Evolutionary conservation across 2,329 filamentous ascomycete genomes (phyloP), one percentile per base, ranked within the genome.

Genomic region (Cercospora sp.): DNA sequence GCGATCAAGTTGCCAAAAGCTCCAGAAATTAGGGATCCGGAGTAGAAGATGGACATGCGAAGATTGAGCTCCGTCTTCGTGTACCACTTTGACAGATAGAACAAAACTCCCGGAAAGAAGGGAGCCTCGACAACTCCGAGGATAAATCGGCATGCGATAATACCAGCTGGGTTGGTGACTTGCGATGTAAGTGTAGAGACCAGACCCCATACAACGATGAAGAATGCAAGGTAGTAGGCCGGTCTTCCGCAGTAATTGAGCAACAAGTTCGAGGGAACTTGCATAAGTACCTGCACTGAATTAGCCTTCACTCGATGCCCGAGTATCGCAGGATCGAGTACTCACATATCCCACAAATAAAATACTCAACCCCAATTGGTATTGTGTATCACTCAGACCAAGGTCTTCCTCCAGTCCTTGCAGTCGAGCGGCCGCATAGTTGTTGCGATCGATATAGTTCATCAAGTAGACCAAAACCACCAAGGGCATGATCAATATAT

Each of bases 121-220:
- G 87, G 87, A 0, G 89, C 88, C 76, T 77, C 75, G 1, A 76
- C 86, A 23, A 94, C 81, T 26, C 91, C 91, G 0, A 94, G 83
- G 74, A 92, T 92, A 75, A 82, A 82, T 6, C 82, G 78, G 42
- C 72, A 75, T 3, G 76, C 76, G n/a, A 78, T 69, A 33, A 78
- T 73, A 28, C 71, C 71, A 8, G 68, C 71, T 42, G 72, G 73
- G 36, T 67, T 71, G 23, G 71, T 72, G 31, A 76, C 75, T 64
- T 76, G 72, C 3, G 72, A 74, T 13, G 75, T 77, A 6, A 77
- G 58, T 7, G 88, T 87, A 2, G 89, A 87, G 83, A 91, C 87
- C 16, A 92, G 86, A 2, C 91, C 91, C 91, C 90, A 88, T 1
- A 86, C 83, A 72, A 86, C 84, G 90, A 97, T 96, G 75, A 96